Evolutionary conservation across 768 basidiomycete genomes (phyloP).

Genomic region (Paxillus involutus): DNA sequence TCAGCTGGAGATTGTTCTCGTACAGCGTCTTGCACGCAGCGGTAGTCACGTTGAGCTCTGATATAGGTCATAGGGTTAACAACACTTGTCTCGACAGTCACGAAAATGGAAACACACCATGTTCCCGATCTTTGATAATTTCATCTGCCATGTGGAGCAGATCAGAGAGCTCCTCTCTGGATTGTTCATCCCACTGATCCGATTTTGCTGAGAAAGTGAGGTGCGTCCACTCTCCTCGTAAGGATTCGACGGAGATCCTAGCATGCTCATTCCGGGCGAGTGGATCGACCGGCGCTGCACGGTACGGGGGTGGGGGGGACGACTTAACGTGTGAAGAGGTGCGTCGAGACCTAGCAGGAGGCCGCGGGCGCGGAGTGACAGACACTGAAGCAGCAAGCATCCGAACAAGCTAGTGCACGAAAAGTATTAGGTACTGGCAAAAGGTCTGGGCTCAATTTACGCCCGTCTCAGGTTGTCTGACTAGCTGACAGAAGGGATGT

Average conservation of each 20-base stretch:
- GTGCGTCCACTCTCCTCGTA: slow-evolving; percentile 9
- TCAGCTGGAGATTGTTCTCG: slow-evolving; percentile 65
- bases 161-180: slow-evolving; percentile 70
- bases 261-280: slow-evolving; percentile 29
- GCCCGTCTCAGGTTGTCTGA: background rate
- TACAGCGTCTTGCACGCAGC: slow-evolving; percentile 69
- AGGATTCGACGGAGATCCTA: slow-evolving; percentile 32
- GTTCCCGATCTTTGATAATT: slow-evolving; percentile 75
- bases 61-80: slow-evolving; percentile 23
- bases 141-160: slow-evolving; percentile 72
- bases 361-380: slow-evolving; percentile 59
- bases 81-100: background rate
- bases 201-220: slow-evolving; percentile 28
- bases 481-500: background rate
- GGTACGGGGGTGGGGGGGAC: slow-evolving; percentile 61
- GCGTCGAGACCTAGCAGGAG: slow-evolving; percentile 67
- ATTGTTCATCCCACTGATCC: slow-evolving; percentile 60
- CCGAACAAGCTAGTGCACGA: slow-evolving; percentile 32
- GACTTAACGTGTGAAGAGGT: slow-evolving; percentile 37
- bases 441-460: background rate
- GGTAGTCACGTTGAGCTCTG: slow-evolving; percentile 67
- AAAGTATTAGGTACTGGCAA: too few relatives aligned
- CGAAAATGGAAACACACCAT: slow-evolving; percentile 48
- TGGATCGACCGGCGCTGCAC: slow-evolving; percentile 34
- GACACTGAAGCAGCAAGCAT: slow-evolving; percentile 36